Evolutionary conservation across 805 yeast species (phyloP).

Genomic region (Saccharomycopsis fodiens): DNA sequence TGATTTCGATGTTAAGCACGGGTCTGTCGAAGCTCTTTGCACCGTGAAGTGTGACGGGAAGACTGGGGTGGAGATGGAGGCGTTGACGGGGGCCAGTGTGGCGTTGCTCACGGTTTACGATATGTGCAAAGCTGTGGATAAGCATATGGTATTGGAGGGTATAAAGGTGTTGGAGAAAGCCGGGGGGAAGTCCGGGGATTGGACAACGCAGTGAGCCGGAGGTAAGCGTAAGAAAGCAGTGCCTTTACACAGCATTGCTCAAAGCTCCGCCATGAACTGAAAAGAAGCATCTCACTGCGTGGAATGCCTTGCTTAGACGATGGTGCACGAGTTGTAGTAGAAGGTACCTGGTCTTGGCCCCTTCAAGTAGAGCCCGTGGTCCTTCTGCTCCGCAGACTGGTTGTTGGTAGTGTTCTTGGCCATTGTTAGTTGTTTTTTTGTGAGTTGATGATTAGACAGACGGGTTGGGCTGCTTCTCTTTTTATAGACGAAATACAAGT

Average conservation of each 20-base stretch:
- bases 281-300: too few relatives aligned
- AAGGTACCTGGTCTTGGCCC: too few relatives aligned
- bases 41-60: conserved; percentile 40
- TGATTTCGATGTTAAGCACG: conserved; percentile 24
- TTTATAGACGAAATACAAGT: too few relatives aligned
- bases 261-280: too few relatives aligned
- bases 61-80: conserved; percentile 57
- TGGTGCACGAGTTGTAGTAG: neutral
- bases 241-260: neutral
- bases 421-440: too few relatives aligned
- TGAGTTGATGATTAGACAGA: too few relatives aligned
- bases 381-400: neutral
- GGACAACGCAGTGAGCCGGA: conserved; percentile 4
- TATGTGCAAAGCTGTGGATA: conserved; percentile 54
- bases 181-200: conserved; percentile 33
- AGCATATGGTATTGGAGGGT: conserved; percentile 34
- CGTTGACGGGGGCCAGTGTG: conserved; percentile 38
- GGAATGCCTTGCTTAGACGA: too few relatives aligned
- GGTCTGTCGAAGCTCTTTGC: conserved; percentile 28
- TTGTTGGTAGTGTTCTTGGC: too few relatives aligned
- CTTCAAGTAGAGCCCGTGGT: too few relatives aligned
- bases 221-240: neutral
- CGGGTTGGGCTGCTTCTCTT: too few relatives aligned
- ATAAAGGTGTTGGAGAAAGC: conserved; percentile 33
- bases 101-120: conserved; percentile 44